Evolutionary conservation across 768 basidiomycete genomes (phyloP), one percentile per base, ranked within the genome.

Genomic region (Trametes cinnabarina): DNA sequence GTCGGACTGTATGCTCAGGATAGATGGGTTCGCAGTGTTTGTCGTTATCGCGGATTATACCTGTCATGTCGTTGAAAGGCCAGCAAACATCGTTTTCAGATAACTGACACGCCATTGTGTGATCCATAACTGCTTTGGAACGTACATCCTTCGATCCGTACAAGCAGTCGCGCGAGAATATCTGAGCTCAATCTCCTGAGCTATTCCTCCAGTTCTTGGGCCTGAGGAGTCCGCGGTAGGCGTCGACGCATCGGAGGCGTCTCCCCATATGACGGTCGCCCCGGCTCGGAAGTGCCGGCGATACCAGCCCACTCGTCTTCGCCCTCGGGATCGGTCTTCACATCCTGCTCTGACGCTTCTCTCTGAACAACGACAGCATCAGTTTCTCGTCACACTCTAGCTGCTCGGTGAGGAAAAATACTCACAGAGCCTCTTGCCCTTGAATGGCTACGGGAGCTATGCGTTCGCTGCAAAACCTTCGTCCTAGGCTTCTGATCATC

Each of bases 281-380:
- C 37, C 10, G 37, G 17, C 14, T 15, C 37, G 37, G 30, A 34
- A 15, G 10, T 19, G 11, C 32, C 32, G 23, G 30, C 19, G 2
- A 15, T 17, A 20, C 43, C 15, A 12, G 43, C 46, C 54, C 49
- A 50, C 3, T 50, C 52, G 6, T 54, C 58, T 6, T 44, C 42
- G 2, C 12, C 40, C 15, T 61, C 59, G 0, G 43, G 37, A 43
- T 61, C 59, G 2, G 37, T 47, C 54, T 61, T 61, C n/a, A 61
- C 35, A 4, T 61, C 54, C 28, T 17, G 43, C 9, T 47, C 53
- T 3, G 26, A 32, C 3, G 35, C 11, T 4, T 50, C 50, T 23
- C 42, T 44, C 41, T 44, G 10, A 1, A 46, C 17, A 3, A 14
- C 9, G 22, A 1, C 37, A 39, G 37, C 37, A n/a, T 39, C 37